Conservation (phyloP, 2,329 filamentous ascomycete species). For the Zasmidium citrigriseum region DNA sequence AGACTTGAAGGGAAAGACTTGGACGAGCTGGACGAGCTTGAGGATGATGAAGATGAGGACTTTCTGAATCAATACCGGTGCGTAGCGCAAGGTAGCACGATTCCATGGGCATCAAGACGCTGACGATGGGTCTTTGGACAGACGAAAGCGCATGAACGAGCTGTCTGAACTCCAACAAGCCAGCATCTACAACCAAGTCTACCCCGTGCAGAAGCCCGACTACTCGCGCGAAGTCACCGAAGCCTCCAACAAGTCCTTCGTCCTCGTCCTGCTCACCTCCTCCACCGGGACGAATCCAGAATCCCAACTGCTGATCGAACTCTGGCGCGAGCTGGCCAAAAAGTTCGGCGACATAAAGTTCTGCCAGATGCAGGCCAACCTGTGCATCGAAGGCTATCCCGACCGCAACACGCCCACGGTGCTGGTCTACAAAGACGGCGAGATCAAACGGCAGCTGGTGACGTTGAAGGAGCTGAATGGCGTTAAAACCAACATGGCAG, state of each 20-base stretch:
- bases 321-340: constrained; percentile 80
- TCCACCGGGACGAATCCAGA: constrained; percentile 78
- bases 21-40: constrained; percentile 88
- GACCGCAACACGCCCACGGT: constrained; percentile 95
- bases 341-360: constrained; percentile 97
- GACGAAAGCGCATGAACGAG: constrained; percentile 81
- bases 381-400: constrained; percentile 96
- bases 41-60: constrained; percentile 91
- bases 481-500: constrained; percentile 57
- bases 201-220: constrained; percentile 91
- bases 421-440: constrained; percentile 85
- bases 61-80: constrained; percentile 84
- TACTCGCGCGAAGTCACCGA: constrained; percentile 91
- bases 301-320: constrained; percentile 76
- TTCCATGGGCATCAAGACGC: not conserved
- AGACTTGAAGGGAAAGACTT: constrained; percentile 90
- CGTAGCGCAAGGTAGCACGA: not conserved
- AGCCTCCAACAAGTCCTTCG: constrained; percentile 68
- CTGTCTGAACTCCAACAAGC: constrained; percentile 73
- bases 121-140: too few relatives aligned
- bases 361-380: constrained; percentile 86
- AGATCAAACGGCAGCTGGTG: constrained; percentile 90
- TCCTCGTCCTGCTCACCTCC: constrained; percentile 80
- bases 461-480: constrained; percentile 80
- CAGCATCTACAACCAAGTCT: constrained; percentile 84